phyloP scores from a whole-genome alignment of 2,329 filamentous ascomycete genomes.

The Aspergillus fumigatiaffinis region DNA sequence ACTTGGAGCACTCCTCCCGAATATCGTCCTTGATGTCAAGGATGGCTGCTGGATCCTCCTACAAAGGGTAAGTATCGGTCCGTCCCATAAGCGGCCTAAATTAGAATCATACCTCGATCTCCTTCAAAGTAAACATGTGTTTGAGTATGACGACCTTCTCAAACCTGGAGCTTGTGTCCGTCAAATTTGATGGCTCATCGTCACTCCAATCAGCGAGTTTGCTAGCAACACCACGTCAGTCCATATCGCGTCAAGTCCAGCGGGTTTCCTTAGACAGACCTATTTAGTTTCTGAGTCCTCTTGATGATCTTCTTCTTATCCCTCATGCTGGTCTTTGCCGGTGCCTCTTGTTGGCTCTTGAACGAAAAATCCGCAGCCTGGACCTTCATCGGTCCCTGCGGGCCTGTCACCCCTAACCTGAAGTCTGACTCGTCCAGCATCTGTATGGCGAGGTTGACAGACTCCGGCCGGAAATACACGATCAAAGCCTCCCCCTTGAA shows the following conservation, averaged over 20 bases:
- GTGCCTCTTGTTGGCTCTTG: constrained; percentile 75
- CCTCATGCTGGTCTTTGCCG: constrained; percentile 51
- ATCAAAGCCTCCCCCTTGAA: constrained; percentile 94
- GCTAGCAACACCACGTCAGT: constrained; percentile 43
- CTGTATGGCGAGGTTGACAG: constrained; percentile 64
- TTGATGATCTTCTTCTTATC: constrained; percentile 88
- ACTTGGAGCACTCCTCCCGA: constrained; percentile 79
- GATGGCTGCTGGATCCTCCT: constrained; percentile 74
- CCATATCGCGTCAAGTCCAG: neutral
- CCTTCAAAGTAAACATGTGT: constrained; percentile 85
- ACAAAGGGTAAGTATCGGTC: constrained; percentile 10
- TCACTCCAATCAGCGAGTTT: constrained; percentile 95
- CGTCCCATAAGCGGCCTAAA: neutral
- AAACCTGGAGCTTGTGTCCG: constrained; percentile 56
- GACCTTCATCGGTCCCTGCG: constrained; percentile 67
- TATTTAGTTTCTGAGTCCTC: constrained; percentile 83
- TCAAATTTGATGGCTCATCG: constrained; percentile 64
- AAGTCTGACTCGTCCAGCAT: constrained; percentile 62
- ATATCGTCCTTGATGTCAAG: constrained; percentile 95
- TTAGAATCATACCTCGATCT: constrained; percentile 57
- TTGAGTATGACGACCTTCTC: constrained; percentile 84
- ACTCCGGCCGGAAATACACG: constrained; percentile 92
- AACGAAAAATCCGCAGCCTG: constrained; percentile 84
- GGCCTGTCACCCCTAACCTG: constrained; percentile 55
- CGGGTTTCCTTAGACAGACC: constrained; percentile 34